These are phyloP conservation scores for Decorospora gaudefroyi DNA, from an alignment of 2,329 filamentous ascomycete species.

Conservation along the genomic window DNA sequence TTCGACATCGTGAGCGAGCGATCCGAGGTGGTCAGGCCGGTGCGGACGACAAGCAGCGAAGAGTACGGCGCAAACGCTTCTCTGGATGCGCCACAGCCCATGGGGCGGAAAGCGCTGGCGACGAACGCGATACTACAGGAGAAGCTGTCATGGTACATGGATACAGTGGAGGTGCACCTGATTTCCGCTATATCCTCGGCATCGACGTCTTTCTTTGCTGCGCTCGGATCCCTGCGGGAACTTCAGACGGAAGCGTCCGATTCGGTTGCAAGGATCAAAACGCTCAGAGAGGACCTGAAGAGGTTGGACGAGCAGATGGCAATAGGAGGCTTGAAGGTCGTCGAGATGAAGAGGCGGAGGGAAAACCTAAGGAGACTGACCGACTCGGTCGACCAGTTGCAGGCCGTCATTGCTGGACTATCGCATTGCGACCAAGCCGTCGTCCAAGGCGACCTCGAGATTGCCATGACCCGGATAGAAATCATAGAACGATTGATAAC, in stretches of 20 bases:
- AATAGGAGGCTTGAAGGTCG: conserved; percentile 78
- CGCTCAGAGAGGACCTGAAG: conserved; percentile 75
- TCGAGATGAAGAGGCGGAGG: conserved; percentile 77
- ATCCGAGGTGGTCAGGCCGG: conserved; percentile 84
- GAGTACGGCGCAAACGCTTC: conserved; percentile 64
- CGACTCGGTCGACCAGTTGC: conserved; percentile 80
- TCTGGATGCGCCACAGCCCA: conserved; percentile 59
- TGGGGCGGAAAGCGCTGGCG: conserved; percentile 78
- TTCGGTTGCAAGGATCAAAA: conserved; percentile 84
- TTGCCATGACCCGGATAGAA: conserved; percentile 77
- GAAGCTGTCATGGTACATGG: conserved; percentile 99
- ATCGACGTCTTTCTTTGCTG: conserved; percentile 94
- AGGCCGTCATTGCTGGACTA: conserved; percentile 75
- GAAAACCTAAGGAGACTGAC: conserved; percentile 85
- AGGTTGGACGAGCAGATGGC: conserved; percentile 87
- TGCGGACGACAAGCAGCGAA: conserved; percentile 54
- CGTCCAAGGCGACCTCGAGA: conserved; percentile 80
- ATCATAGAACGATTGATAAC: conserved; percentile 78
- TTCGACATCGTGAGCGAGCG: conserved; percentile 97
- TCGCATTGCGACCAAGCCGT: conserved; percentile 78
- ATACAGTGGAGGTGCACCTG: conserved; percentile 95
- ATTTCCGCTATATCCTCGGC: conserved; percentile 96
- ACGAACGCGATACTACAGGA: conserved; percentile 98
- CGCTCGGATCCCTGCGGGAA: conserved; percentile 85
- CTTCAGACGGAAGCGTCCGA: conserved; percentile 90